phyloP scores from a whole-genome alignment of 371 early-diverging fungal genomes.

The Mortierella sp. region DNA sequence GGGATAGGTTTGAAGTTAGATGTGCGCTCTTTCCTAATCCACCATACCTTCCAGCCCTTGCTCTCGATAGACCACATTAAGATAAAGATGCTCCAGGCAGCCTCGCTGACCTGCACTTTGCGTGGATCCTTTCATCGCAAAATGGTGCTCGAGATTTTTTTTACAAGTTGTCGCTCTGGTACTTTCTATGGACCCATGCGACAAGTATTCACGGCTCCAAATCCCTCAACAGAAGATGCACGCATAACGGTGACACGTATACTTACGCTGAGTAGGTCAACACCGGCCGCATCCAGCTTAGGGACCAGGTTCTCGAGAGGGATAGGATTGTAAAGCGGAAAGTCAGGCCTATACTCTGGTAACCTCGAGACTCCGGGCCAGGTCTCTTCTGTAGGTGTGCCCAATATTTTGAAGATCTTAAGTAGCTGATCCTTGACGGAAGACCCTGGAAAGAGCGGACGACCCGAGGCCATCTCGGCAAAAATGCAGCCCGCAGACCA shows the following conservation, averaged over 20 bases:
- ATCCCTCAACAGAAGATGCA: too few relatives aligned
- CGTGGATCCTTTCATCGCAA: too few relatives aligned
- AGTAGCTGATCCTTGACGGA: constrained; percentile 90
- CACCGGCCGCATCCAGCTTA: constrained; percentile 81
- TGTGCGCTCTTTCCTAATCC: too few relatives aligned
- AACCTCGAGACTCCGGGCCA: constrained; percentile 96
- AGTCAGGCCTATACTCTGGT: constrained; percentile 89
- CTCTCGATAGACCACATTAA: too few relatives aligned
- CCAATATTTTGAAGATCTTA: constrained; percentile 91
- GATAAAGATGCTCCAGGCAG: too few relatives aligned
- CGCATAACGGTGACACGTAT: constrained; percentile 30
- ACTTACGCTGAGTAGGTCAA: constrained; percentile 42
- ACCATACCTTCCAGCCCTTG: too few relatives aligned
- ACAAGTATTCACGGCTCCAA: too few relatives aligned
- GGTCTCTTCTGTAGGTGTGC: constrained; percentile 88
- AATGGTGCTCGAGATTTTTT: too few relatives aligned
- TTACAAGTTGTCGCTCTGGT: too few relatives aligned
- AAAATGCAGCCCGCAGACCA: constrained; percentile 99
- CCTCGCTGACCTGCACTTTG: too few relatives aligned
- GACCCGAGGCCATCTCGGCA: constrained; percentile 91
- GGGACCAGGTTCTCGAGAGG: constrained; percentile 81
- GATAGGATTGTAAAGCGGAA: constrained; percentile 77
- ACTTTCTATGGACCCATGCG: too few relatives aligned
- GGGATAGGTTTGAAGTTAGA: background rate
- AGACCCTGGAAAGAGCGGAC: constrained; percentile 97